Evolutionary conservation across 805 yeast genomes (phyloP).

Genomic region (Yarrowia bubula): DNA sequence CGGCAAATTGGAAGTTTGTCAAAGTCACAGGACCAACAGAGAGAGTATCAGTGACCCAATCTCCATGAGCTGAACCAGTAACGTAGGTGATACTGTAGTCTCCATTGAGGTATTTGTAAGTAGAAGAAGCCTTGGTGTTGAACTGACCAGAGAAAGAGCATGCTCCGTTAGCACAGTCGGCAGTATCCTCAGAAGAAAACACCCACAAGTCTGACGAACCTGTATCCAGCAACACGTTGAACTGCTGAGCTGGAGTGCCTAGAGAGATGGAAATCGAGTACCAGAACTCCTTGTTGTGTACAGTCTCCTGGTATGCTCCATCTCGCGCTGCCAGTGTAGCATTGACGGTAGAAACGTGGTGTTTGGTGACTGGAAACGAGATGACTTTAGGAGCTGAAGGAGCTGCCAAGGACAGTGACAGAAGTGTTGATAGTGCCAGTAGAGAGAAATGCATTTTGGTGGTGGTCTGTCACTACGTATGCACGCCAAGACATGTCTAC

Average conservation of each 20-base stretch:
- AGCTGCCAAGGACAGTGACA: neutral
- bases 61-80: conserved; percentile 48
- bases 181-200: conserved; percentile 20
- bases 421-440: too few relatives aligned
- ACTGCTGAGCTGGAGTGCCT: conserved; percentile 57
- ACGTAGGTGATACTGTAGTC: conserved; percentile 33
- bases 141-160: conserved; percentile 2
- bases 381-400: neutral
- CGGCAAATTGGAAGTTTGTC: conserved; percentile 61
- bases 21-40: conserved; percentile 50
- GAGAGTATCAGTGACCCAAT: conserved; percentile 60
- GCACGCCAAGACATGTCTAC: too few relatives aligned
- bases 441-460: too few relatives aligned
- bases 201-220: conserved; percentile 73
- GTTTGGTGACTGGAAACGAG: neutral
- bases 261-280: conserved; percentile 34
- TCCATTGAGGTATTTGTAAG: conserved; percentile 30
- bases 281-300: conserved; percentile 12
- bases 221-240: conserved; percentile 60
- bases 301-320: neutral
- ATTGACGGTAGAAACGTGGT: neutral
- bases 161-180: neutral
- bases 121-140: conserved; percentile 27
- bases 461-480: too few relatives aligned
- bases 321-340: neutral